Conservation (phyloP, 768 basidiomycete genomes). For the Infundibulicybe gibba region DNA sequence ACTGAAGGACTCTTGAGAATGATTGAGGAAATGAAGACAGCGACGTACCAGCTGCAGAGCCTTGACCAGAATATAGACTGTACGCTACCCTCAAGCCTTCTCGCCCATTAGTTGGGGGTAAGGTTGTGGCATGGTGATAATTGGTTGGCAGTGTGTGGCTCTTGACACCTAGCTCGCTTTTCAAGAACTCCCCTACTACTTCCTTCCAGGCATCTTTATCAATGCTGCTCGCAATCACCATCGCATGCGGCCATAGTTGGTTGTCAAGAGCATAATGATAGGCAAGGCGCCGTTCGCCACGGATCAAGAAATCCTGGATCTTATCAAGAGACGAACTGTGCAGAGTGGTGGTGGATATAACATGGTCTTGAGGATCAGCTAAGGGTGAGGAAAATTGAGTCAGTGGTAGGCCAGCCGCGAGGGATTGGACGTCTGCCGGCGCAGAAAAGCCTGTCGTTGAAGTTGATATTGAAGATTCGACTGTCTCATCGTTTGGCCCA, state of each 20-base stretch:
- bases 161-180: constrained; percentile 60
- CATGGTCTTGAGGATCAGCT: constrained; percentile 37
- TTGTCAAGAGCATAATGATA: constrained; percentile 87
- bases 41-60: constrained; percentile 62
- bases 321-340: constrained; percentile 65
- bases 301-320: constrained; percentile 75
- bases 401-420: constrained; percentile 14
- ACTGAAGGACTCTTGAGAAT: constrained; percentile 37
- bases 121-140: constrained; percentile 11
- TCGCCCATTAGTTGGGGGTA: constrained; percentile 41
- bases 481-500: no score
- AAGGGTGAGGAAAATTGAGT: constrained; percentile 13
- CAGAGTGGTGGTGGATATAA: constrained; percentile 57
- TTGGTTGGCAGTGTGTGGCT: constrained; percentile 7
- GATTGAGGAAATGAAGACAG: background rate
- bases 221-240: constrained; percentile 89
- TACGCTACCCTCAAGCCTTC: constrained; percentile 81
- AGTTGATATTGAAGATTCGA: no score
- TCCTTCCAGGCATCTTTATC: constrained; percentile 95
- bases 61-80: constrained; percentile 81
- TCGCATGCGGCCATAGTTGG: constrained; percentile 92
- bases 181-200: constrained; percentile 81
- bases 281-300: constrained; percentile 83
- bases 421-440: constrained; percentile 23
- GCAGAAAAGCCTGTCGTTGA: constrained; percentile 23